Percentiles rank a stretch among this genome's conserved stretches.
Conservation (phyloP, 2,329 filamentous ascomycete species). For the Phaeosphaeria sp. region DNA sequence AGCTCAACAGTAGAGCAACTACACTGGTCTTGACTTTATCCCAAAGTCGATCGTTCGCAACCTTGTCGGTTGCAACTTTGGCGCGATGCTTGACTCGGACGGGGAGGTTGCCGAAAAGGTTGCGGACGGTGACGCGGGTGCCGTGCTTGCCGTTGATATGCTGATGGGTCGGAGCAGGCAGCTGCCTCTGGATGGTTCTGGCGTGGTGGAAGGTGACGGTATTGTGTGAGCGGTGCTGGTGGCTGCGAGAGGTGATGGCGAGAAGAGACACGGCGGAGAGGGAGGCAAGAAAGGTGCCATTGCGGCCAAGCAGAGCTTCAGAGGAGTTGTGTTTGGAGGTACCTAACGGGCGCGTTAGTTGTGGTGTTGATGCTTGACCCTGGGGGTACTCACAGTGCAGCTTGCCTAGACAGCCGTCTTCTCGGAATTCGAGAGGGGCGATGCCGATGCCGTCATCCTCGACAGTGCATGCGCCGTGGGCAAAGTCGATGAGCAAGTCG, state of each 20-base stretch:
- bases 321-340: constrained; percentile 71
- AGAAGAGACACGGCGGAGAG: constrained; percentile 78
- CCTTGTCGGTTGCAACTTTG: constrained; percentile 56
- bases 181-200: constrained; percentile 66
- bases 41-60: constrained; percentile 69
- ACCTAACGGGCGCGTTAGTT: constrained; percentile 58
- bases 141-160: constrained; percentile 67
- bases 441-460: constrained; percentile 90
- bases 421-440: constrained; percentile 71
- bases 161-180: constrained; percentile 66
- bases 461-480: constrained; percentile 75
- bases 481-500: constrained; percentile 74
- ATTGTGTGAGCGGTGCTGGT: constrained; percentile 65
- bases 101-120: constrained; percentile 89
- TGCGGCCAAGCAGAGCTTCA: constrained; percentile 65
- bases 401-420: constrained; percentile 73
- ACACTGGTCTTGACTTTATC: constrained; percentile 65
- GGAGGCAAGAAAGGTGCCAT: constrained; percentile 79
- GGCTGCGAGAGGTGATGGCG: constrained; percentile 75
- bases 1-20: constrained; percentile 73
- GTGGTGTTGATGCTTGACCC: neutral
- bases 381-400: constrained; percentile 66
- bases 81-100: constrained; percentile 85
- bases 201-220: constrained; percentile 75
- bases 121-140: constrained; percentile 75